These are phyloP conservation scores for Saccharomyces mikatae DNA, from an alignment of 805 yeast species.

Conservation along the genomic window DNA sequence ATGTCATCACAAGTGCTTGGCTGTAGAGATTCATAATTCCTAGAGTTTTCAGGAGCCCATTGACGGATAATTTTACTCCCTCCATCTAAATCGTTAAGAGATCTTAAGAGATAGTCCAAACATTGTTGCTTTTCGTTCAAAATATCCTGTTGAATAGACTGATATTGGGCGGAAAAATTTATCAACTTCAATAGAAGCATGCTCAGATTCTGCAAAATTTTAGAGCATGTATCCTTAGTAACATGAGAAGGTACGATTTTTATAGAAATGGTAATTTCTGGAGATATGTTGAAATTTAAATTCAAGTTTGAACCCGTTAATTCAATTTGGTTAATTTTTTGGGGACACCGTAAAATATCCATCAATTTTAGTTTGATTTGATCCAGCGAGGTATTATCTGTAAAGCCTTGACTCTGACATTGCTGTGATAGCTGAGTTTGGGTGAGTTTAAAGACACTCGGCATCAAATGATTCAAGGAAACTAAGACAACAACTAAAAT, in stretches of 20 bases:
- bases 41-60: background rate
- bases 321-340: background rate
- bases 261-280: background rate
- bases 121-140: background rate
- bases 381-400: background rate
- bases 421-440: background rate
- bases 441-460: background rate
- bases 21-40: background rate
- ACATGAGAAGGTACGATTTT: background rate
- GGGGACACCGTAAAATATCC: background rate
- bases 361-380: background rate
- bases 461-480: background rate
- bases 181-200: background rate
- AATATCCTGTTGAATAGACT: background rate
- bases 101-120: background rate
- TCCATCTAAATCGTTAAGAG: background rate
- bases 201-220: background rate
- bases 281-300: background rate
- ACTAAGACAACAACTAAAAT: background rate
- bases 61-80: background rate
- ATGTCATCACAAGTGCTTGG: background rate
- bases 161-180: background rate
- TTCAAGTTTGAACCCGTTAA: background rate
- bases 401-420: background rate
- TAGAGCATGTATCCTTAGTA: background rate